Evolutionary conservation across 2,329 filamentous ascomycete species (phyloP).

Genomic region (Diaporthe citri): DNA sequence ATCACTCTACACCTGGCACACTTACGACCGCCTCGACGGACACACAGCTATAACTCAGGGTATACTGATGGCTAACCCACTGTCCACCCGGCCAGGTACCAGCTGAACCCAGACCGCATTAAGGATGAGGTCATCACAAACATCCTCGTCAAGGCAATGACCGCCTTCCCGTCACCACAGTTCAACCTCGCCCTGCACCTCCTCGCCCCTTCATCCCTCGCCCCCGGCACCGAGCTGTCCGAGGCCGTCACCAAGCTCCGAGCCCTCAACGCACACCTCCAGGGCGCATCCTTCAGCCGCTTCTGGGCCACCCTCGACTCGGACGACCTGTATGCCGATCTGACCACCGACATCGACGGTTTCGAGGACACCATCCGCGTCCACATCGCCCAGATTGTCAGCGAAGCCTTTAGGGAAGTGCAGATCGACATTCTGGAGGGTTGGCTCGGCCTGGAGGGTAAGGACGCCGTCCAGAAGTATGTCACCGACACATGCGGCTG

Average conservation of each 20-base stretch:
- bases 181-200: constrained; percentile 96
- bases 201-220: constrained; percentile 85
- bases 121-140: constrained; percentile 99
- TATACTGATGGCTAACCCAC: constrained; percentile 38
- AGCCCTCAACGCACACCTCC: constrained; percentile 86
- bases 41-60: not conserved
- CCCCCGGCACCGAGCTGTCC: constrained; percentile 77
- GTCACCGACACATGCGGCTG: constrained; percentile 89
- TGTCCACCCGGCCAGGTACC: constrained; percentile 75
- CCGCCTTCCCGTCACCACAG: constrained; percentile 95
- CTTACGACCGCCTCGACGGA: not conserved
- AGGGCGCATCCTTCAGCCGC: constrained; percentile 87
- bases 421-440: constrained; percentile 76
- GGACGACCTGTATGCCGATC: constrained; percentile 94
- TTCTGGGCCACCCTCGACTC: constrained; percentile 96
- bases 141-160: constrained; percentile 97
- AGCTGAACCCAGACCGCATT: constrained; percentile 98
- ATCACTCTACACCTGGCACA: constrained; percentile 49
- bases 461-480: constrained; percentile 79
- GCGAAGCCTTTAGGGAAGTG: constrained; percentile 83
- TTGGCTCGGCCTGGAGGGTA: constrained; percentile 78
- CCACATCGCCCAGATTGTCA: constrained; percentile 88
- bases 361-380: constrained; percentile 96
- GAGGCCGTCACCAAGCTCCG: constrained; percentile 93
- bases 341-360: constrained; percentile 92